These are phyloP conservation scores for Syncephalastrum racemosum DNA, from an alignment of 371 early-diverging fungal genomes.

Conservation along the genomic window DNA sequence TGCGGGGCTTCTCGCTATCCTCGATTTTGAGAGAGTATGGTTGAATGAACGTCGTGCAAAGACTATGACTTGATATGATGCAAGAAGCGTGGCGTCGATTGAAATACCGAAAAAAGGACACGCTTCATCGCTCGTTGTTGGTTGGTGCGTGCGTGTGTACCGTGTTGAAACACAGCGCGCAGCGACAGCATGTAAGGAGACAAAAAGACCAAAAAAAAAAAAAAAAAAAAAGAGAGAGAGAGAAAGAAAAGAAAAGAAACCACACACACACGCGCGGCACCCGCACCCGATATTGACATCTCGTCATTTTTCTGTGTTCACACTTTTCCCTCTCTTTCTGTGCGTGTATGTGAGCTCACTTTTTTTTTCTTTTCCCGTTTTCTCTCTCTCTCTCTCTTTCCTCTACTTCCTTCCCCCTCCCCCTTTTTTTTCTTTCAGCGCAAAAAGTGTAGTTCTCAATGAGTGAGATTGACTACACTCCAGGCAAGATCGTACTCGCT, in stretches of 20 bases:
- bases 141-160: too few species aligned
- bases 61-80: too few species aligned
- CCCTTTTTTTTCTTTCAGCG: background rate
- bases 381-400: background rate
- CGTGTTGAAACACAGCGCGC: too few species aligned
- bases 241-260: background rate
- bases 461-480: slow-evolving; percentile 33
- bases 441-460: background rate
- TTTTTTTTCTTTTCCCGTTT: slow-evolving; percentile 3
- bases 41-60: too few species aligned
- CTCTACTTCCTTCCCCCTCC: background rate
- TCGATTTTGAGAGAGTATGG: too few species aligned
- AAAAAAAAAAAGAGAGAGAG: background rate
- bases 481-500: slow-evolving; percentile 64
- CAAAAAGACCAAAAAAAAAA: background rate
- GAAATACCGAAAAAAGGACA: too few species aligned
- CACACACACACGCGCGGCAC: background rate
- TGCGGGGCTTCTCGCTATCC: too few species aligned
- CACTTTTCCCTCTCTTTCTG: slow-evolving; percentile 4
- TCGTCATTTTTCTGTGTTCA: slow-evolving; percentile 1
- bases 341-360: background rate
- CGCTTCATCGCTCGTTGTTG: too few species aligned
- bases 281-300: too few species aligned
- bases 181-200: background rate
- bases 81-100: too few species aligned